A percentile compares a stretch with the other conserved stretches of the same genome.
Conservation (phyloP, 2,329 filamentous ascomycete genomes). For the Exutisphaerella laricina region DNA sequence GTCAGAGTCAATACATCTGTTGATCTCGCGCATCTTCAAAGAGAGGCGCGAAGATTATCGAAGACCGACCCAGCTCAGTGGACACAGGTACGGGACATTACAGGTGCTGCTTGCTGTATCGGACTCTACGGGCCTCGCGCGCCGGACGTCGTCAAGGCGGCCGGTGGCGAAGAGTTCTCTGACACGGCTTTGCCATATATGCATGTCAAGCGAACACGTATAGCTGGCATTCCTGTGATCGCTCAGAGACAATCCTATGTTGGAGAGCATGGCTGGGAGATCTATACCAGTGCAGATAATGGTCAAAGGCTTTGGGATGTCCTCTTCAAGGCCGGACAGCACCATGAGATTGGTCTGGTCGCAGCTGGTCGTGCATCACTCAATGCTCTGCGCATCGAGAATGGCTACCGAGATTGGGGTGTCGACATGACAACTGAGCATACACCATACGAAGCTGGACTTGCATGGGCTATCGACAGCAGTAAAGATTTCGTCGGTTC, state of each 20-base stretch:
- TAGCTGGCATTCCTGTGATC: slow-evolving; percentile 53
- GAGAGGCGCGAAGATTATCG: slow-evolving; percentile 48
- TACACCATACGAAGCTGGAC: slow-evolving; percentile 54
- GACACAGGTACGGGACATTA: slow-evolving; percentile 54
- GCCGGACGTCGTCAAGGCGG: slow-evolving; percentile 45
- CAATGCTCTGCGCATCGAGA: slow-evolving; percentile 55
- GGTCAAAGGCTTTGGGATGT: slow-evolving; percentile 56
- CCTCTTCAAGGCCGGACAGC: slow-evolving; percentile 50
- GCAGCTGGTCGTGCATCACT: slow-evolving; percentile 56
- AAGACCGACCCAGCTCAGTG: slow-evolving; percentile 38
- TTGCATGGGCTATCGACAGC: slow-evolving; percentile 47
- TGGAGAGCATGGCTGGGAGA: slow-evolving; percentile 58
- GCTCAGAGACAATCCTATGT: slow-evolving; percentile 55
- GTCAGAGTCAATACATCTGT: slow-evolving; percentile 52
- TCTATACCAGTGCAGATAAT: slow-evolving; percentile 55
- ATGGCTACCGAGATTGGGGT: slow-evolving; percentile 54
- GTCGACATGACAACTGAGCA: slow-evolving; percentile 57
- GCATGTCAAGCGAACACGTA: slow-evolving; percentile 43
- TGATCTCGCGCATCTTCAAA: slow-evolving; percentile 51
- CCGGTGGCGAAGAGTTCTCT: slow-evolving; percentile 44
- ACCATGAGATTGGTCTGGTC: slow-evolving; percentile 52
- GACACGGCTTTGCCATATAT: slow-evolving; percentile 48
- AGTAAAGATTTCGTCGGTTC: slow-evolving; percentile 51
- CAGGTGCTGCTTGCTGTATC: slow-evolving; percentile 55
- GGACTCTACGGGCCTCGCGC: slow-evolving; percentile 59